phyloP scores from a whole-genome alignment of 2,329 filamentous ascomycete species.

The Bipolaris victoriae region DNA sequence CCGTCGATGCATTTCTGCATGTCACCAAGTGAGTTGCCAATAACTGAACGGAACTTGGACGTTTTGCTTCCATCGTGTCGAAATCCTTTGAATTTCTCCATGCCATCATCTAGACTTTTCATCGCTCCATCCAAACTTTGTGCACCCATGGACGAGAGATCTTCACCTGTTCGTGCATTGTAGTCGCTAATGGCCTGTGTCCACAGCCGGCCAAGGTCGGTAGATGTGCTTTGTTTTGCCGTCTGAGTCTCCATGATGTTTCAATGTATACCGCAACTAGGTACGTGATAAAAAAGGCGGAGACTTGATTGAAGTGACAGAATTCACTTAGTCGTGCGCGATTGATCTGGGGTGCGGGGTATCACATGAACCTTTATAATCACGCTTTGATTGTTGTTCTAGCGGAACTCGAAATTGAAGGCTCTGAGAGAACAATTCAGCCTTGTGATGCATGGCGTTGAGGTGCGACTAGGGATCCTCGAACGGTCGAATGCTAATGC shows the following conservation, averaged over 20 bases:
- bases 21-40: constrained; percentile 16
- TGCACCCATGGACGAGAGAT: constrained; percentile 16
- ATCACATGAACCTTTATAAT: not conserved
- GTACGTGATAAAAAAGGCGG: not conserved
- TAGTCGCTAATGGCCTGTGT: constrained; percentile 22
- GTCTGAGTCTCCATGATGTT: not conserved
- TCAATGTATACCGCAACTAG: not conserved
- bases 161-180: constrained; percentile 12
- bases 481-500: not conserved
- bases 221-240: constrained; percentile 1
- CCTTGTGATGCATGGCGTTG: not conserved
- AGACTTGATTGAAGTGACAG: not conserved
- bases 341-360: not conserved
- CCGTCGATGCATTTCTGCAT: constrained; percentile 25
- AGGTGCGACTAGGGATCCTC: not conserved
- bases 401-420: not conserved
- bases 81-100: not conserved
- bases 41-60: not conserved
- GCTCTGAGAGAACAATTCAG: not conserved
- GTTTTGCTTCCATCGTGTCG: not conserved
- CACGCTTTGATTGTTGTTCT: not conserved
- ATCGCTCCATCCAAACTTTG: constrained; percentile 8
- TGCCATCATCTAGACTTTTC: not conserved
- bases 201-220: constrained; percentile 24
- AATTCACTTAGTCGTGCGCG: not conserved